Evolutionary conservation across 2,329 filamentous ascomycete genomes (phyloP), one percentile per base, ranked within the genome.

Genomic region (Drechslerella coelobrocha): DNA sequence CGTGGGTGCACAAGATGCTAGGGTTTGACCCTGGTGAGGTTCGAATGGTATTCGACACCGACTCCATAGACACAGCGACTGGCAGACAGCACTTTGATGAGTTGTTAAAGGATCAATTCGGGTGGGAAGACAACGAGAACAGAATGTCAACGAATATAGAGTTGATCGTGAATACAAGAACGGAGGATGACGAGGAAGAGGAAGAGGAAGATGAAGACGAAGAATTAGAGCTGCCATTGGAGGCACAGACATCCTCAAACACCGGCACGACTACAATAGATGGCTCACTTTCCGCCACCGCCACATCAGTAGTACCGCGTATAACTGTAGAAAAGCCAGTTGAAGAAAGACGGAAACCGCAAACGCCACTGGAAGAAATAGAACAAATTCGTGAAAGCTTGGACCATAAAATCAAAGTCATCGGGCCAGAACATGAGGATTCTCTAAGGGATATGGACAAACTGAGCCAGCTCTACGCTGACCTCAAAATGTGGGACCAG

Each of bases 1-100:
- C 57, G 7, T 61, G 57, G 57, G 31, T 61, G 26, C 57, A 61
- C 31, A 61, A 52, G 31, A 41, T 45, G 57, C 47, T 61, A 8
- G 57, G 31, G 24, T 31, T 21, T 10, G 17, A 53, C 14, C 50
- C 50, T 21, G 27, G 26, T n/a, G 50, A 53, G 27, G 21, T 53
- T 21, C 5, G 41, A 21, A 53, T 53, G 50, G 23, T 37, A n/a
- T 34, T 37, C 26, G 41, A 34, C 17, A 1, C 1, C 5, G 17
- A 26, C 50, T 29, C 6, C 29, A 26, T 26, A 37, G 29, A 37
- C 50, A 19, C 17, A 53, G 23, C 12, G 8, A 8, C 12, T 27
- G n/a, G n/a, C 12, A 34, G 19, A 23, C 26, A 37, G 17, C 4
- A 53, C 6, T 23, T 53, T 9, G 21, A 53, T 21, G 12, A 34